Base-by-base conservation (phyloP, 2,329 filamentous ascomycete genomes). In the Neonectria hederae region DNA sequence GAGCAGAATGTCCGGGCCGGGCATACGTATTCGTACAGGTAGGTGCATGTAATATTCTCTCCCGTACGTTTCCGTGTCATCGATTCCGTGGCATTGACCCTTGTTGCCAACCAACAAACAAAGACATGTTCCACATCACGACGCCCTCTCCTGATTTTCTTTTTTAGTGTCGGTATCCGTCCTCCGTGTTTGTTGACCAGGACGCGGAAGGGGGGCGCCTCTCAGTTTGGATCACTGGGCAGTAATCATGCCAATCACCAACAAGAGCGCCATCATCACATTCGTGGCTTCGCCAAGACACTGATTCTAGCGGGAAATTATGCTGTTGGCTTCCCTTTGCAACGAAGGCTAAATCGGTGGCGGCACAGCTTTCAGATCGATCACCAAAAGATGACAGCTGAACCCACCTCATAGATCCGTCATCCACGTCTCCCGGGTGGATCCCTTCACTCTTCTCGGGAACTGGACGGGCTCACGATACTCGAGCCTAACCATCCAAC, bases 251-350 rank as follows among this genome's bases (percentile, higher is more conserved):
- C 35, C 21, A 45, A 32, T 46, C 40, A 56, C 53, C 48, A 62
- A 53, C 53, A 57, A 46, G 43, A 26, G 22, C 46, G 28, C 54
- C n/a, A 30, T 35, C n/a, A 19, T 62, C 48, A 53, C 54, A 63
- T 59, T 54, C 32, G 49, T 59, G 21, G 19, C 42, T 35, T 40
- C 35, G 28, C 14, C 46, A 19, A 17, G 26, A 42, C 45, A 21
- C 40, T 46, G 32, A 49, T 19, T 43, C 43, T 24, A 10, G 4
- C 24, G 38, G 49, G 9, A 43, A 22, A 14, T 40, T n/a, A n/a
- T 9, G 22, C 4, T 21, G 38, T 5, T 32, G 19, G n/a, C 22
- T 21, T 35, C 14, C 35, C 35, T 38, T 30, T 45, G 42, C 38
- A 13, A 42, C n/a, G 17, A 40, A 51, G 51, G 19, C 14, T 35